phyloP scores from a whole-genome alignment of 2,329 filamentous ascomycete genomes.

The Lasiodiplodia sp. region DNA sequence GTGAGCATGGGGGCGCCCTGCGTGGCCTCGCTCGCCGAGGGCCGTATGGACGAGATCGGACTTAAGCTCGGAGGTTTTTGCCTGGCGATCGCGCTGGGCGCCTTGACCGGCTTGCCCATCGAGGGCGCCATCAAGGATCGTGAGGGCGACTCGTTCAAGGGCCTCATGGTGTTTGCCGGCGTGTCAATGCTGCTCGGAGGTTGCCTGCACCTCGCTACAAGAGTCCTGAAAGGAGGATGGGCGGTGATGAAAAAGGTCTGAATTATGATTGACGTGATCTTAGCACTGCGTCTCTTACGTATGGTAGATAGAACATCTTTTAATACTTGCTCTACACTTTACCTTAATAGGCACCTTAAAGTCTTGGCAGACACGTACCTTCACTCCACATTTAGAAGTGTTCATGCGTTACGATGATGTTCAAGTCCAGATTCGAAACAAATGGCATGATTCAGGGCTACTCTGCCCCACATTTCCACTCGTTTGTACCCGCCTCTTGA shows the following conservation, averaged over 20 bases:
- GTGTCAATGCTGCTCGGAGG: slow-evolving; percentile 15
- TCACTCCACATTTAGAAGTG: too few relatives aligned
- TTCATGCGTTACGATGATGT: too few relatives aligned
- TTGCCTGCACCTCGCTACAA: not conserved
- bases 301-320: too few relatives aligned
- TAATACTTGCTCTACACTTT: too few relatives aligned
- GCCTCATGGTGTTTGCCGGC: slow-evolving; percentile 22
- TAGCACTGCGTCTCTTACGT: too few relatives aligned
- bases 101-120: slow-evolving; percentile 32
- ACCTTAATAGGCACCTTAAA: too few relatives aligned
- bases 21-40: slow-evolving; percentile 21
- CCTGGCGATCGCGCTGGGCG: slow-evolving; percentile 27
- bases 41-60: slow-evolving; percentile 28
- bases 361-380: too few relatives aligned
- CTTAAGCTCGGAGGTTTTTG: slow-evolving; percentile 28
- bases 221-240: slow-evolving; percentile 7
- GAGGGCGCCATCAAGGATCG: slow-evolving; percentile 31
- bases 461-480: too few relatives aligned
- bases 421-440: too few relatives aligned
- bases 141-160: not conserved
- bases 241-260: slow-evolving; percentile 6
- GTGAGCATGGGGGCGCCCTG: slow-evolving; percentile 49
- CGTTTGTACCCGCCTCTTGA: too few relatives aligned
- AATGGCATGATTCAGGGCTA: too few relatives aligned
- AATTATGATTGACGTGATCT: not conserved